Evolutionary conservation across 1,284 basidiomycete species (phyloP).

Genomic region (Bjerkandera adusta): DNA sequence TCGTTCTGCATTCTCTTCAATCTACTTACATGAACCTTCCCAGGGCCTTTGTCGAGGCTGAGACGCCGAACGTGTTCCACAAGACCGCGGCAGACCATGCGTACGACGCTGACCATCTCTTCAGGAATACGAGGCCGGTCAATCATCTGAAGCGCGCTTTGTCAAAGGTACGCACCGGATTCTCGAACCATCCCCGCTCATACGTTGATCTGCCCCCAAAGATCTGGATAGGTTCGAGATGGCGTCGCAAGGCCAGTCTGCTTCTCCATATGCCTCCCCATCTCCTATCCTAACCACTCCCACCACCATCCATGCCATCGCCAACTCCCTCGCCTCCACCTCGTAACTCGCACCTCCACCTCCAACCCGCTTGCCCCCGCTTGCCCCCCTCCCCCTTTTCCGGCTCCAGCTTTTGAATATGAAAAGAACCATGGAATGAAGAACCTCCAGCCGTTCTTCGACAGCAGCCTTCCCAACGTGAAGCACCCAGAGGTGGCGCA

Average conservation of each 20-base stretch:
- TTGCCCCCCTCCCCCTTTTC: background rate
- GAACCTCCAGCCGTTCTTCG: conserved; percentile 70
- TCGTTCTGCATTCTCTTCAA: too few species aligned
- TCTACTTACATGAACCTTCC: too few species aligned
- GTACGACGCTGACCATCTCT: too few species aligned
- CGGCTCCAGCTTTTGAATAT: conserved; percentile 65
- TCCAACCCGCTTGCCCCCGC: background rate
- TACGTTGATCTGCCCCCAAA: conserved; percentile 28
- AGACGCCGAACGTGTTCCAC: too few species aligned
- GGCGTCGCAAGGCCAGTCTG: conserved; percentile 70
- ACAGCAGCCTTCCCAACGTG: conserved; percentile 70
- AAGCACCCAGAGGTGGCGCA: conserved; percentile 73
- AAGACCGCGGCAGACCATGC: too few species aligned
- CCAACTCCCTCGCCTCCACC: background rate
- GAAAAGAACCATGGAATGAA: conserved; percentile 48
- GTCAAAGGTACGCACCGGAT: conserved; percentile 72
- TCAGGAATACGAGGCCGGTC: conserved; percentile 88
- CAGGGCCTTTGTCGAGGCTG: too few species aligned
- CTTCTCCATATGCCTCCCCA: background rate
- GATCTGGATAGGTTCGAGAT: conserved; percentile 95
- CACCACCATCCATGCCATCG: background rate
- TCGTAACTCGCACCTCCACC: too few species aligned
- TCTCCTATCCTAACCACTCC: background rate
- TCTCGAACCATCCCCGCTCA: background rate
- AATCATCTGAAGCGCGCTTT: conserved; percentile 82